phyloP scores from a whole-genome alignment of 805 yeast species.

The Nakazawaea wyomingensis region DNA sequence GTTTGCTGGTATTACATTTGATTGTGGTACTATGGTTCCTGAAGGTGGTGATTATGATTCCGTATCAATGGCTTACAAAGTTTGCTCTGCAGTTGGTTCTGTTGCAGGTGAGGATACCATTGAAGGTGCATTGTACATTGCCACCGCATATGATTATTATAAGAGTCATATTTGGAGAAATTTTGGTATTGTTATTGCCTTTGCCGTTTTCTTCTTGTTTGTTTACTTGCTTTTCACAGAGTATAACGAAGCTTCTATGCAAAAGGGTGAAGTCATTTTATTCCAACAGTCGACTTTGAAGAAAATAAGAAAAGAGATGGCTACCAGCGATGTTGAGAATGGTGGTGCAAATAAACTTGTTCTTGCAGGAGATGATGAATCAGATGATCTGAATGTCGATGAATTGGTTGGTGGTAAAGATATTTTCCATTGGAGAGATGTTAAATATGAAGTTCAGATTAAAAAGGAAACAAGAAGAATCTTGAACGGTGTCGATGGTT shows the following conservation, averaged over 20 bases:
- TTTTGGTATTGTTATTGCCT: constrained; percentile 62
- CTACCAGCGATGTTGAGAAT: constrained; percentile 1
- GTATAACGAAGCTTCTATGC: constrained; percentile 54
- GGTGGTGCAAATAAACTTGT: constrained; percentile 7
- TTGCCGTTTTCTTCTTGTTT: constrained; percentile 45
- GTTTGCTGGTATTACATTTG: constrained; percentile 28
- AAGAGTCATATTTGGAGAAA: constrained; percentile 73
- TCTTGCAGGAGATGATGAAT: constrained; percentile 21
- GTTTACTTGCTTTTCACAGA: constrained; percentile 54
- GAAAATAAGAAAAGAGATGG: constrained; percentile 7
- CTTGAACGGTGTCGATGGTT: constrained; percentile 55
- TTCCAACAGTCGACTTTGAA: constrained; percentile 41
- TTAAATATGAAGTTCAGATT: constrained; percentile 55
- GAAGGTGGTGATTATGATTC: constrained; percentile 33
- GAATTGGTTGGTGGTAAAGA: constrained; percentile 30
- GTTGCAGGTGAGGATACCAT: constrained; percentile 45
- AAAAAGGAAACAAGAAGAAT: constrained; percentile 39
- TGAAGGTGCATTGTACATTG: constrained; percentile 46
- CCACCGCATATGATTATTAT: constrained; percentile 42
- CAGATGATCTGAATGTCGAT: constrained; percentile 24
- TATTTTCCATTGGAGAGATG: constrained; percentile 64
- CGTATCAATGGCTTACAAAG: constrained; percentile 20
- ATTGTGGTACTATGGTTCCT: constrained; percentile 37
- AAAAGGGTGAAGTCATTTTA: constrained; percentile 66
- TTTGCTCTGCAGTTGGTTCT: constrained; percentile 57